phyloP scores from a whole-genome alignment of 2,329 filamentous ascomycete genomes.

The Cladosporium sp. region DNA sequence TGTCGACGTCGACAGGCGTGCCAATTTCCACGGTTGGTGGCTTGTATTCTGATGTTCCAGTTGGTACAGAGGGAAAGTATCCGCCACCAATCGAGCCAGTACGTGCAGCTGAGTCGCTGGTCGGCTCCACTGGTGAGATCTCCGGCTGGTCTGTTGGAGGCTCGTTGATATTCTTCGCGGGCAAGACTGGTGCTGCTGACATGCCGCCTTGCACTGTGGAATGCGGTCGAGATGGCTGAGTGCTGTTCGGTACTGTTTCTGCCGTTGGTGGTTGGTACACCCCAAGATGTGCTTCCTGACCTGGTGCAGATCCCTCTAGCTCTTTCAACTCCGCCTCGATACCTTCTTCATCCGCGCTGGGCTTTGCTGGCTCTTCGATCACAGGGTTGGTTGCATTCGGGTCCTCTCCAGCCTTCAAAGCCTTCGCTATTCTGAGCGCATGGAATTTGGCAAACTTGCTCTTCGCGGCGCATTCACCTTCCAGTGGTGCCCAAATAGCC shows the following conservation, averaged over 20 bases:
- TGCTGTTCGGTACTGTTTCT: slow-evolving; percentile 62
- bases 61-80: slow-evolving; percentile 59
- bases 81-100: slow-evolving; percentile 55
- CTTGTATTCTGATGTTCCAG: slow-evolving; percentile 44
- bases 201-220: slow-evolving; percentile 30
- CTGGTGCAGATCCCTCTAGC: slow-evolving; percentile 26
- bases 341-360: slow-evolving; percentile 28
- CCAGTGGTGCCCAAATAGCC: slow-evolving; percentile 76
- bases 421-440: slow-evolving; percentile 84
- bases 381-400: slow-evolving; percentile 89
- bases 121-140: slow-evolving; percentile 54
- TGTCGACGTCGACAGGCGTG: slow-evolving; percentile 24
- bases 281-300: slow-evolving; percentile 23
- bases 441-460: slow-evolving; percentile 98
- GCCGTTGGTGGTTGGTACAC: slow-evolving; percentile 54
- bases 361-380: slow-evolving; percentile 48
- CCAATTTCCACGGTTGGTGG: slow-evolving; percentile 9
- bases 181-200: slow-evolving; percentile 48
- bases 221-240: slow-evolving; percentile 44
- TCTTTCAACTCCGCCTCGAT: slow-evolving; percentile 34
- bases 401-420: slow-evolving; percentile 85
- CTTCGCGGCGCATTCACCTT: slow-evolving; percentile 77
- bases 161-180: slow-evolving; percentile 35
- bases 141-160: slow-evolving; percentile 32
- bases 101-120: slow-evolving; percentile 38